Conservation (phyloP, 495 filamentous ascomycete genomes). For the Pseudomonodictys pantanalensis region DNA sequence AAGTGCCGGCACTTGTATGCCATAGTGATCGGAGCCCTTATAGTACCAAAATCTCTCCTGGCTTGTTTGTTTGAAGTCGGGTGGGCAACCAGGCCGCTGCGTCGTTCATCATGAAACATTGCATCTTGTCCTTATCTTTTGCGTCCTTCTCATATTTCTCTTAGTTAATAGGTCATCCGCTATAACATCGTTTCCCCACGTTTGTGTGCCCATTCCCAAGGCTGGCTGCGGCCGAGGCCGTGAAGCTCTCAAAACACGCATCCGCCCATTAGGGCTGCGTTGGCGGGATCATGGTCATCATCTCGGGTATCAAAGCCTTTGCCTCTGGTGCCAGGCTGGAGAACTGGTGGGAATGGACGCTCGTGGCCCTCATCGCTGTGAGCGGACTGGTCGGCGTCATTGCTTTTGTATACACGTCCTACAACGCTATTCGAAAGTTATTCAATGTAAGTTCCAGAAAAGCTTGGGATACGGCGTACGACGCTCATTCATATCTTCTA, state of each 20-base stretch:
- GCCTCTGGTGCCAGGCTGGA: slow-evolving; percentile 7
- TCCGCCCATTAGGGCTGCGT: neutral
- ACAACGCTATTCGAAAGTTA: slow-evolving; percentile 12
- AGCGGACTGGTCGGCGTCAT: slow-evolving; percentile 27
- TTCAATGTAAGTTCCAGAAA: slow-evolving; percentile 16
- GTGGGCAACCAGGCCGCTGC: neutral
- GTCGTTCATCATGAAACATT: slow-evolving; percentile 17
- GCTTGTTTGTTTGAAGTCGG: slow-evolving; percentile 7
- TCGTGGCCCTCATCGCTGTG: slow-evolving; percentile 28
- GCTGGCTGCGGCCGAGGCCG: slow-evolving; percentile 3
- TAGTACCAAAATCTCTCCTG: slow-evolving; percentile 18
- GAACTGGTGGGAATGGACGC: slow-evolving; percentile 32
- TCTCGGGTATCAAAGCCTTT: slow-evolving; percentile 31
- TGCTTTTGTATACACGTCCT: slow-evolving; percentile 16
- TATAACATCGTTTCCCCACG: slow-evolving; percentile 24
- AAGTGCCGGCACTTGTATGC: slow-evolving; percentile 22
- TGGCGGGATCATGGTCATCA: slow-evolving; percentile 24
- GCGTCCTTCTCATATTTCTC: slow-evolving; percentile 15
- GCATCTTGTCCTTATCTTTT: slow-evolving; percentile 10
- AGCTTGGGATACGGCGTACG: neutral
- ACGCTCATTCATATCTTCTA: slow-evolving; percentile 2
- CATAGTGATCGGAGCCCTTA: slow-evolving; percentile 21
- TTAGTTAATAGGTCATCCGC: slow-evolving; percentile 14
- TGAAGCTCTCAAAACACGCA: slow-evolving; percentile 3
- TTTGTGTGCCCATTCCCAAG: slow-evolving; percentile 5